Base-by-base conservation (phyloP, 2,329 filamentous ascomycete genomes). In the Paramyrothecium sp. region DNA sequence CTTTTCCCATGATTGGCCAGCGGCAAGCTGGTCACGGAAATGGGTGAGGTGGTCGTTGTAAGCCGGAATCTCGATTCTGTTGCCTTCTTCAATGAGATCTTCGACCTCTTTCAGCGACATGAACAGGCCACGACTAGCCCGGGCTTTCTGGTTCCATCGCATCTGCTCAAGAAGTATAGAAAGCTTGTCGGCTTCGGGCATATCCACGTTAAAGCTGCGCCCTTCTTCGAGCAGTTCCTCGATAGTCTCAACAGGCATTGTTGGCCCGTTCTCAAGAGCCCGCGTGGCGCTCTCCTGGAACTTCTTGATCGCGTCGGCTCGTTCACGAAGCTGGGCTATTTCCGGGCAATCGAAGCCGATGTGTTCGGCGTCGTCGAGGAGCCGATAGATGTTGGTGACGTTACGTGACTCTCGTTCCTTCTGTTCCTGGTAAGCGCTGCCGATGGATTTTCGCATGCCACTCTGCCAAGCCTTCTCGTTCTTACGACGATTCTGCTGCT, bases 401-500 rank as follows among this genome's bases (percentile, higher is more conserved):
- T 92, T 96, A 65, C 95, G 91, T 65, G 92, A 82, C 71, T 97
- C 93, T 64, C 88, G 88, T 70, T 97, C 74, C 74, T 96, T 95
- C 65, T 89, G 82, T 68, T 97, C 93, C 70, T 79, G 68, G 22
- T 69, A 71, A 2, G 75, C 62, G 61, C 65, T 77, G 19, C 80
- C 78, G 55, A 89, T 85, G 54, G 87, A 89, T 73, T 90, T 94
- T 53, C 88, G 82, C 65, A 84, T 85, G 56, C 87, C 84, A 67
- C 86, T 89, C 62, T 92, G 90, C 86, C 90, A 95, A 49, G 85
- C 85, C 69, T 92, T 95, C 68, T 97, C 94, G 73, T 90, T 96
- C 76, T 98, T 98, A 60, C 94, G 91, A 61, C 95, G 90, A 69
- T 96, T 96, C 75, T 97, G 94, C 77, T 97, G 94, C 78, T 99